Evolutionary conservation across 2,329 filamentous ascomycete species (phyloP).

Genomic region (Akanthomyces muscarius): DNA sequence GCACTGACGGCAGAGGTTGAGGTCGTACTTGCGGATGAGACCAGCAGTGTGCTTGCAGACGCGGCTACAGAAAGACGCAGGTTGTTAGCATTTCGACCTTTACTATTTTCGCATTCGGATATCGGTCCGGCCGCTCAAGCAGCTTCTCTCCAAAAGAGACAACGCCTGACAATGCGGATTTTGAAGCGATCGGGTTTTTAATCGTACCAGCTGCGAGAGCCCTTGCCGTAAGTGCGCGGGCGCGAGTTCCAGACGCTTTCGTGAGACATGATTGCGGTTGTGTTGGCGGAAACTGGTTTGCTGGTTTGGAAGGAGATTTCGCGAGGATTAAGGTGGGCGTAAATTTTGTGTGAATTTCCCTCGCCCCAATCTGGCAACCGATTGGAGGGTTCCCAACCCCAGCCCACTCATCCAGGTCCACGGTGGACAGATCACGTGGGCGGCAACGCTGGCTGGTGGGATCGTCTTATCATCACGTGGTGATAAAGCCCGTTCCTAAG

Average conservation of each 20-base stretch:
- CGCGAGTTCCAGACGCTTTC: constrained; percentile 99
- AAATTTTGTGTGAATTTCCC: constrained; percentile 39
- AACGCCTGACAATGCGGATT: neutral
- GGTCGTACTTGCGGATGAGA: constrained; percentile 99
- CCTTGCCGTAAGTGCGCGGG: constrained; percentile 96
- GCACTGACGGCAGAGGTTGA: constrained; percentile 81
- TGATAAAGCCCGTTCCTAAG: neutral
- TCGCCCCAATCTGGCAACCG: constrained; percentile 28
- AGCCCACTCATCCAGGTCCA: constrained; percentile 22
- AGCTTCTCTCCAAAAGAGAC: neutral
- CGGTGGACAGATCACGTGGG: constrained; percentile 21
- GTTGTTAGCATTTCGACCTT: constrained; percentile 28
- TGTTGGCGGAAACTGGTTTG: constrained; percentile 25
- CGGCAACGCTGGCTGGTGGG: neutral
- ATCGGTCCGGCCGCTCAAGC: neutral
- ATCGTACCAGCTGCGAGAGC: constrained; percentile 84
- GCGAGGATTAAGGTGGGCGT: constrained; percentile 31
- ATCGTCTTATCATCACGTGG: constrained; percentile 23
- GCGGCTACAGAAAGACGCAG: constrained; percentile 42
- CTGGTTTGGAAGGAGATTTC: constrained; percentile 31
- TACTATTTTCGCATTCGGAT: neutral
- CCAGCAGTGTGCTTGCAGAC: constrained; percentile 89
- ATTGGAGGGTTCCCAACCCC: constrained; percentile 38
- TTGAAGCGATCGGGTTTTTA: constrained; percentile 5
- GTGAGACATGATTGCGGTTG: constrained; percentile 59